Conservation (phyloP, 208 protist genomes). For the Leishmania amazonensis region DNA sequence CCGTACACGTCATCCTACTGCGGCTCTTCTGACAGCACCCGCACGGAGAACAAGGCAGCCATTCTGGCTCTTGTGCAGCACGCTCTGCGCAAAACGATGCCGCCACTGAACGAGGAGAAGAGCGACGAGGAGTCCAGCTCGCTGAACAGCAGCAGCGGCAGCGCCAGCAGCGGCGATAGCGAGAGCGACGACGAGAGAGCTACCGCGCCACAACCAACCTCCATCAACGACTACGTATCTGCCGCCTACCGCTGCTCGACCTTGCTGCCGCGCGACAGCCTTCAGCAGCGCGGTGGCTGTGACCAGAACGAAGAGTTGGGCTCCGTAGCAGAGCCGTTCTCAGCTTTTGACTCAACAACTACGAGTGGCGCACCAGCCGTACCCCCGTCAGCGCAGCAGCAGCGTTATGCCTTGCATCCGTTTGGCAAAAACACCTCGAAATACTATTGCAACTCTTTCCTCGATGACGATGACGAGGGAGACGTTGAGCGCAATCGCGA, state of each 20-base stretch:
- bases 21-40: conserved; percentile 30
- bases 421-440: conserved; percentile 3
- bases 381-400: background rate
- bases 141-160: conserved; percentile 6
- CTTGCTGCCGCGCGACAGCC: conserved; percentile 1
- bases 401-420: conserved; percentile 10
- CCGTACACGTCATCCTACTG: conserved; percentile 50
- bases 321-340: background rate
- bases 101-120: conserved; percentile 33
- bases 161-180: conserved; percentile 7
- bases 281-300: background rate
- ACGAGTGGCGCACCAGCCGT: background rate
- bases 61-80: conserved; percentile 49
- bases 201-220: background rate
- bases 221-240: conserved; percentile 2
- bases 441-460: conserved; percentile 9
- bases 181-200: conserved; percentile 6
- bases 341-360: background rate
- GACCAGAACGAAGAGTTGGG: background rate
- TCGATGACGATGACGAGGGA: conserved; percentile 26
- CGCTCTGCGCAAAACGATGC: conserved; percentile 35
- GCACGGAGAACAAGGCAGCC: conserved; percentile 60
- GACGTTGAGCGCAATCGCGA: background rate
- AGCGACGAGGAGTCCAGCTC: conserved; percentile 24
- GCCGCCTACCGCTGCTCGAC: background rate